Conservation (phyloP, 2,329 filamentous ascomycete genomes). For the Pseudocercospora cruenta region DNA sequence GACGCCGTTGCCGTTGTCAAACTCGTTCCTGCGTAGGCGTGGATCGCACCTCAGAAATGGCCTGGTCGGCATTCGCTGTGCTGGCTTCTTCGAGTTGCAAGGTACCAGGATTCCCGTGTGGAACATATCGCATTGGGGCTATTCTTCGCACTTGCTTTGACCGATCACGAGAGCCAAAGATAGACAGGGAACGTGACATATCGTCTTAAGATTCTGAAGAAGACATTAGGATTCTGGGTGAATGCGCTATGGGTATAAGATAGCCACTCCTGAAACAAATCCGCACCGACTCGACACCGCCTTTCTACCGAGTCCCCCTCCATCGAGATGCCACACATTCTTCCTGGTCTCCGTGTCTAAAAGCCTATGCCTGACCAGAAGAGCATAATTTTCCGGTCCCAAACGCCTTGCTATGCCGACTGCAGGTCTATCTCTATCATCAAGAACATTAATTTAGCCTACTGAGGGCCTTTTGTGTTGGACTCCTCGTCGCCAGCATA, state of each 20-base stretch:
- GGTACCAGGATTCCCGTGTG: no score
- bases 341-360: not conserved
- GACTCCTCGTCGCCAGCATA: constrained; percentile 63
- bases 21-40: constrained; percentile 1
- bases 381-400: not conserved
- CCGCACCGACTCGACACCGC: not conserved
- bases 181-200: not conserved
- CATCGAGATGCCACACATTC: not conserved
- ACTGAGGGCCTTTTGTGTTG: constrained; percentile 30
- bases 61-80: no score
- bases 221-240: not conserved
- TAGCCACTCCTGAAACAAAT: not conserved
- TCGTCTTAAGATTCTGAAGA: not conserved
- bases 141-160: not conserved
- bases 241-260: not conserved
- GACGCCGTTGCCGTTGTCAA: not conserved
- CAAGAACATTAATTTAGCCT: not conserved
- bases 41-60: not conserved
- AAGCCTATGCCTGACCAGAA: not conserved
- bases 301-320: not conserved
- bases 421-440: not conserved
- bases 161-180: not conserved
- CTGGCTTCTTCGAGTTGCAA: no score
- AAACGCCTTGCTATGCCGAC: not conserved
- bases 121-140: no score